phyloP scores from a whole-genome alignment of 257 asterid genomes.

The Thymus mandschuricus region DNA sequence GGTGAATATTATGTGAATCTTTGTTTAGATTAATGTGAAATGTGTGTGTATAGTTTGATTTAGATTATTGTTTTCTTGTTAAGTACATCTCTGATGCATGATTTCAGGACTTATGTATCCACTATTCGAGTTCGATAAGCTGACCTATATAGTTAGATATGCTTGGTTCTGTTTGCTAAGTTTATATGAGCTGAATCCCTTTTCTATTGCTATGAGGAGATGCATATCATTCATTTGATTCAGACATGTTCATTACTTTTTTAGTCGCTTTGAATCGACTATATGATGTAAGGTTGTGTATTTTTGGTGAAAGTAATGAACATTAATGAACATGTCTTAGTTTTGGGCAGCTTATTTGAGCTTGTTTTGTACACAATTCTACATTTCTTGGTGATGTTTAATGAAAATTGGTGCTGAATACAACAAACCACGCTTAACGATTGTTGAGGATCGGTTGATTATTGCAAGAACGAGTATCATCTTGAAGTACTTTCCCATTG shows the following conservation, averaged over 20 bases:
- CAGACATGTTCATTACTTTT: too few relatives aligned
- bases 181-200: background rate
- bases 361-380: background rate
- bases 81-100: background rate
- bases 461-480: background rate
- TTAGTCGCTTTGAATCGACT: too few relatives aligned
- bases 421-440: background rate
- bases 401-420: background rate
- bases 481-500: background rate
- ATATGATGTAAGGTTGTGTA: too few relatives aligned
- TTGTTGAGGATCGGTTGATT: background rate
- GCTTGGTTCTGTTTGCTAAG: background rate
- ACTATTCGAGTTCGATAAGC: too few relatives aligned
- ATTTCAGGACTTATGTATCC: too few relatives aligned
- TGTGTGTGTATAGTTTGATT: constrained; percentile 7
- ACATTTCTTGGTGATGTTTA: background rate
- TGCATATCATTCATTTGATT: too few relatives aligned
- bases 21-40: background rate
- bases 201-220: too few relatives aligned
- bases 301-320: background rate
- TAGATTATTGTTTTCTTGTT: background rate
- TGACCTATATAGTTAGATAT: background rate
- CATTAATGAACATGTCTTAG: background rate
- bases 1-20: constrained; percentile 43
- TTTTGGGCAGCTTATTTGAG: background rate